Evolutionary conservation across 306 rosid genomes (phyloP).

Genomic region (Fragaria ananassa): DNA sequence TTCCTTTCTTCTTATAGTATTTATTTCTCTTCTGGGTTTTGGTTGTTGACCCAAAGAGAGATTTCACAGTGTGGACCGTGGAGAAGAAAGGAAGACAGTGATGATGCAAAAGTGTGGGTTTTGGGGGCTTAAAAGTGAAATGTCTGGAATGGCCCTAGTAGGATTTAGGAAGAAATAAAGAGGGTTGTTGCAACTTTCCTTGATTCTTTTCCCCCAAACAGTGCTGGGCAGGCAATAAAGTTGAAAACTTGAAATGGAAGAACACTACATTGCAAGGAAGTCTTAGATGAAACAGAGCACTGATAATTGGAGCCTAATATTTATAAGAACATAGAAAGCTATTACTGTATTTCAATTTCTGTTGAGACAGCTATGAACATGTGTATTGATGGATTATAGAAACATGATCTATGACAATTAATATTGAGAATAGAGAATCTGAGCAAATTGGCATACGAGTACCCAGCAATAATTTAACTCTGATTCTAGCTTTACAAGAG

Average conservation of each 20-base stretch:
- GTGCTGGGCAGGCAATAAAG: neutral
- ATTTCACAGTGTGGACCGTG: neutral
- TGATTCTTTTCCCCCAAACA: constrained; percentile 19
- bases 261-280: neutral
- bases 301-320: neutral
- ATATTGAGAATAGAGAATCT: neutral
- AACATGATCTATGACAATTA: neutral
- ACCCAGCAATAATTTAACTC: too few relatives aligned
- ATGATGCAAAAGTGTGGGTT: neutral
- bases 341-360: neutral
- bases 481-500: too few relatives aligned
- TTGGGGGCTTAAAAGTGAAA: constrained; percentile 13
- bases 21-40: constrained; percentile 21
- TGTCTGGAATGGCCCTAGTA: constrained; percentile 37
- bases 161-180: neutral
- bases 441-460: neutral
- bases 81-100: constrained; percentile 1
- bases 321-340: neutral
- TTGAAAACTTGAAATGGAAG: neutral
- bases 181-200: neutral
- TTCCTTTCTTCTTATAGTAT: neutral
- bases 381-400: neutral
- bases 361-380: constrained; percentile 2
- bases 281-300: too few relatives aligned
- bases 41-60: constrained; percentile 12